Evolutionary conservation across 257 asterid species (phyloP).

Genomic region (Catharanthus roseus): DNA sequence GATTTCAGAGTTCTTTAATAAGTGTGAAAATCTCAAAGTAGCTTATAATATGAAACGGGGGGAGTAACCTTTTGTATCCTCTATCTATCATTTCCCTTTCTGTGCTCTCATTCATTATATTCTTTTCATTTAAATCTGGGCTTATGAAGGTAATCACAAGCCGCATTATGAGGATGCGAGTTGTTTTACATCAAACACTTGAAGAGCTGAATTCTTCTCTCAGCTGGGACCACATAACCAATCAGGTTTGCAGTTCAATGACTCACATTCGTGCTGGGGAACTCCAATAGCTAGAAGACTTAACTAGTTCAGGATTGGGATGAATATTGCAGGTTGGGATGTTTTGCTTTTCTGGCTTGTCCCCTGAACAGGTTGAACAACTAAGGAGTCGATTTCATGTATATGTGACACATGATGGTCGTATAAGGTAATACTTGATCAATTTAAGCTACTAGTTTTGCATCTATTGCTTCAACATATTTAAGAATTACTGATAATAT

Average conservation of each 20-base stretch:
- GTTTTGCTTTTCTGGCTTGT: conserved; percentile 97
- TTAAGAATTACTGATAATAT: too few relatives aligned
- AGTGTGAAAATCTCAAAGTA: too few relatives aligned
- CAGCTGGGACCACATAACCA: conserved; percentile 96
- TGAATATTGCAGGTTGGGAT: conserved; percentile 62
- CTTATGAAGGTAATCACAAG: conserved; percentile 74
- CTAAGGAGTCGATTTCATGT: conserved; percentile 76
- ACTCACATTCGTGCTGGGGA: neutral
- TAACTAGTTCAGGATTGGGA: neutral
- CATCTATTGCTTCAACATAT: too few relatives aligned
- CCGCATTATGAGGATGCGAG: conserved; percentile 83
- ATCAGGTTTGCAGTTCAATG: conserved; percentile 49
- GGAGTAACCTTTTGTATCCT: conserved; percentile 4
- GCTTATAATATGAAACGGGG: too few relatives aligned
- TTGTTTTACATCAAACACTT: conserved; percentile 63
- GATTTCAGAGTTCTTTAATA: too few relatives aligned
- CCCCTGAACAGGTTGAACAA: conserved; percentile 91
- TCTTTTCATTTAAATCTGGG: neutral
- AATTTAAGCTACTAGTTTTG: neutral
- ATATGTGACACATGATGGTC: conserved; percentile 91
- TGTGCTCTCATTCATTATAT: too few relatives aligned
- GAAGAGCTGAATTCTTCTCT: conserved; percentile 80
- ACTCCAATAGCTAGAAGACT: conserved; percentile 11
- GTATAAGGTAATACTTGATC: conserved; percentile 53
- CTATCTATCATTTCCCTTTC: neutral